Evolutionary conservation across 371 early-diverging fungal species (phyloP), one percentile per base, ranked within the genome.

Genomic region (Mucor saturninus): DNA sequence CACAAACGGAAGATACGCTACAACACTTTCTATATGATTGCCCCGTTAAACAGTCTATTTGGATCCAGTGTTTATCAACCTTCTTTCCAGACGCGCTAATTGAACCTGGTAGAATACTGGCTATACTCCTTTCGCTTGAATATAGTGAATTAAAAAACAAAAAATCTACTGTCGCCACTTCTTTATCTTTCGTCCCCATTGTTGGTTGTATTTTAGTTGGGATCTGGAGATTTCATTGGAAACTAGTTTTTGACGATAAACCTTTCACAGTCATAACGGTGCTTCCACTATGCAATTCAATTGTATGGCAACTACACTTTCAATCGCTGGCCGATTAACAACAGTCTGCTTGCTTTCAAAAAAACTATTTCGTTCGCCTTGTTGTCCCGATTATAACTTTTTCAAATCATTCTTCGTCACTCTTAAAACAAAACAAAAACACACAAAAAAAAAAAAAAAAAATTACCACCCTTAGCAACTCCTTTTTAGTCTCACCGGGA

Each of bases 361-460:
- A 3, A 35, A 35, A 35, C 35, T 35, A 35, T 7, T 35, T 35
- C 35, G 35, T 35, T 35, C 35, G 35, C 35, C 35, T 35, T 35
- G 35, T 35, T 35, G 35, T 35, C 35, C 35, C 7, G 7, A 35
- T 35, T 35, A 7, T 35, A 35, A 35, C 35, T 35, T 7, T 3
- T 35, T 35, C 5, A 35, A 3, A 35, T 35, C 7, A 35, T 35
- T 35, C 35, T 35, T 35, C 35, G 7, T 35, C 35, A 35, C 35
- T 35, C 7, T 35, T n/a, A n/a, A n/a, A n/a, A n/a, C n/a, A n/a
- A n/a, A n/a, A n/a, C n/a, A n/a, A n/a, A n/a, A n/a, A n/a, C n/a
- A n/a, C n/a, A n/a, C n/a, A n/a, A n/a, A n/a, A 31, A 31, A 52
- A 52, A 52, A 52, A 53, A 35, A 54, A 54, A 54, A 54, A 54